Evolutionary conservation across 129 eudicot species (phyloP).

Genomic region (Flaveria bidentis): DNA sequence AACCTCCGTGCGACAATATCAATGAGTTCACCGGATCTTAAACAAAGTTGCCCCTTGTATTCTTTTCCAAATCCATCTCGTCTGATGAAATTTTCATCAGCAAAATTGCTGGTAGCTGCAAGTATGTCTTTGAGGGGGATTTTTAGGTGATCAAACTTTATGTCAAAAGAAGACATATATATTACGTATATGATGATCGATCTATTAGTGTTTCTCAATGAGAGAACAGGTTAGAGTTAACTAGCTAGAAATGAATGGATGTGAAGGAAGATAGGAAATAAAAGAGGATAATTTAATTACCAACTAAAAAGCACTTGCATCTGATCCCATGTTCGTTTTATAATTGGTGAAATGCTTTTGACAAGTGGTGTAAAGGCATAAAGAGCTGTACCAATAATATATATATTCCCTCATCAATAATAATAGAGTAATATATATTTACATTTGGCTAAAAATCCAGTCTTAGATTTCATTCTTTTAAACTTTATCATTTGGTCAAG

Average conservation of each 20-base stretch:
- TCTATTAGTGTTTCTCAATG: not conserved
- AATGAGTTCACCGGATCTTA: not conserved
- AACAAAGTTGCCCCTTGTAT: not conserved
- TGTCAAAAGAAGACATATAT: not conserved
- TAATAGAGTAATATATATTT: too few species aligned
- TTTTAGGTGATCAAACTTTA: not conserved
- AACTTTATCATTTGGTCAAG: too few species aligned
- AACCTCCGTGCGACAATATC: slow-evolving; percentile 4
- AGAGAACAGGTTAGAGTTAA: too few species aligned
- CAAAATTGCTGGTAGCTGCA: slow-evolving; percentile 7
- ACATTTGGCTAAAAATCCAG: too few species aligned
- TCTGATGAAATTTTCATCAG: not conserved
- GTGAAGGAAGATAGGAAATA: not conserved
- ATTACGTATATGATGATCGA: not conserved
- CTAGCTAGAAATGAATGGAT: not conserved
- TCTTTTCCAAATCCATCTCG: not conserved
- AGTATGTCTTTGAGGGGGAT: not conserved
- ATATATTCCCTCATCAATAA: too few species aligned
- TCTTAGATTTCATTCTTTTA: too few species aligned
- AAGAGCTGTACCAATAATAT: too few species aligned
- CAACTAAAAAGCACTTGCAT: too few species aligned
- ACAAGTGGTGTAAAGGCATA: too few species aligned
- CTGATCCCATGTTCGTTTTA: too few species aligned
- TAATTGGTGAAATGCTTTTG: too few species aligned
- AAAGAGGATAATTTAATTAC: too few species aligned